Percentiles rank a stretch among this genome's conserved stretches.
These are phyloP conservation scores for Lyophyllum semitale DNA, from an alignment of 768 basidiomycete species.

Conservation along the genomic window DNA sequence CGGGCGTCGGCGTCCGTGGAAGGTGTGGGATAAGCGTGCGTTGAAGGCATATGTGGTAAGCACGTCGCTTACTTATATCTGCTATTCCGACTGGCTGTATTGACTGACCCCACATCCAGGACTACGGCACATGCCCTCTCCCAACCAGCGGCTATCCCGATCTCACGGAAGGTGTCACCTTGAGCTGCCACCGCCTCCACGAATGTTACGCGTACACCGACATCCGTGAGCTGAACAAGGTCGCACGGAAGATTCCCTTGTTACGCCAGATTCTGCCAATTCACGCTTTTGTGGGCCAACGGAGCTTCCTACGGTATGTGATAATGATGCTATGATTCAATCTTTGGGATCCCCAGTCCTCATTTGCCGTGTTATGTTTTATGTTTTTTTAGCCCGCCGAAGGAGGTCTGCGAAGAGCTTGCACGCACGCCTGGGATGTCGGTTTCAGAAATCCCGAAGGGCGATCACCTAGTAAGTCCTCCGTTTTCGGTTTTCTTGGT, in stretches of 20 bases:
- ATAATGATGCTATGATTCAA: no score
- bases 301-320: background rate
- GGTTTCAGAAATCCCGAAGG: background rate
- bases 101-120: background rate
- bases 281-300: background rate
- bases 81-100: background rate
- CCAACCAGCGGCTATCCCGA: slow-evolving; percentile 5
- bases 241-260: background rate
- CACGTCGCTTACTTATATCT: background rate
- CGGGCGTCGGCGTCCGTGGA: slow-evolving; percentile 24
- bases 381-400: background rate
- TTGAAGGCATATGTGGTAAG: background rate
- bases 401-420: background rate
- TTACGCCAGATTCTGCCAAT: background rate
- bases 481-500: no score
- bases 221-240: background rate
- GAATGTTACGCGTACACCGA: slow-evolving; percentile 4
- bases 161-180: slow-evolving; percentile 1
- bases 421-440: background rate
- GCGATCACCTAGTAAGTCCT: background rate
- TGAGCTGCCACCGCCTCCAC: background rate
- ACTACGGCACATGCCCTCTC: slow-evolving; percentile 8
- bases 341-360: background rate
- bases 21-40: slow-evolving; percentile 25
- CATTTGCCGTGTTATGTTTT: background rate